Evolutionary conservation across 2,329 filamentous ascomycete genomes (phyloP).

Genomic region (Aspergillus sp.): DNA sequence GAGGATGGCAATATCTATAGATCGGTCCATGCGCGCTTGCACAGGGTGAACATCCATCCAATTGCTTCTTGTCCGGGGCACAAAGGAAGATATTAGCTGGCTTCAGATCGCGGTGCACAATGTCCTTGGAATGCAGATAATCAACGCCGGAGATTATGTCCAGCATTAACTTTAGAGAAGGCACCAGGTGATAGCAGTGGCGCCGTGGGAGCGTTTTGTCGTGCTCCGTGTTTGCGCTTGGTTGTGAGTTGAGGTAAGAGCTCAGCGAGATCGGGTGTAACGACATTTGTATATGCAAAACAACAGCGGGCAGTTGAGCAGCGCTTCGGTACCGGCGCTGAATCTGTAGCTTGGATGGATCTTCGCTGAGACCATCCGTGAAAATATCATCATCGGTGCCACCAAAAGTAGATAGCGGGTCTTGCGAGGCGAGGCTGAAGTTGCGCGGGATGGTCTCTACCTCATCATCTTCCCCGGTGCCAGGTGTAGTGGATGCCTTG

Average conservation of each 20-base stretch:
- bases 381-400: constrained; percentile 44
- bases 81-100: constrained; percentile 69
- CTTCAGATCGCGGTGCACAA: constrained; percentile 69
- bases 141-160: constrained; percentile 64
- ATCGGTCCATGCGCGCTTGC: constrained; percentile 25
- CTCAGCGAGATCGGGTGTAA: constrained; percentile 64
- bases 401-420: constrained; percentile 39
- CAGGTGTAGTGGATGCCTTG: constrained; percentile 42
- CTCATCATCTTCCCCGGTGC: constrained; percentile 49
- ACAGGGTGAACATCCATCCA: constrained; percentile 52
- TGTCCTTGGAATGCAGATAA: constrained; percentile 62
- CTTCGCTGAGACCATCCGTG: constrained; percentile 43
- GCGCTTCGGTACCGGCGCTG: constrained; percentile 26
- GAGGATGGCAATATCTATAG: constrained; percentile 54
- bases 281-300: constrained; percentile 69
- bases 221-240: constrained; percentile 22
- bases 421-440: constrained; percentile 33
- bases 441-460: constrained; percentile 53
- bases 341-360: constrained; percentile 36
- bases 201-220: constrained; percentile 31
- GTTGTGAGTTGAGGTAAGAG: constrained; percentile 55
- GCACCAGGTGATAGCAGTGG: constrained; percentile 65
- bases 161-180: constrained; percentile 60
- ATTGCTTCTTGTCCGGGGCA: constrained; percentile 50
- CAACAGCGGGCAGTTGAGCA: constrained; percentile 43